Evolutionary conservation across 257 asterid species (phyloP), one percentile per base, ranked within the genome.

Genomic region (Misopates orontium): DNA sequence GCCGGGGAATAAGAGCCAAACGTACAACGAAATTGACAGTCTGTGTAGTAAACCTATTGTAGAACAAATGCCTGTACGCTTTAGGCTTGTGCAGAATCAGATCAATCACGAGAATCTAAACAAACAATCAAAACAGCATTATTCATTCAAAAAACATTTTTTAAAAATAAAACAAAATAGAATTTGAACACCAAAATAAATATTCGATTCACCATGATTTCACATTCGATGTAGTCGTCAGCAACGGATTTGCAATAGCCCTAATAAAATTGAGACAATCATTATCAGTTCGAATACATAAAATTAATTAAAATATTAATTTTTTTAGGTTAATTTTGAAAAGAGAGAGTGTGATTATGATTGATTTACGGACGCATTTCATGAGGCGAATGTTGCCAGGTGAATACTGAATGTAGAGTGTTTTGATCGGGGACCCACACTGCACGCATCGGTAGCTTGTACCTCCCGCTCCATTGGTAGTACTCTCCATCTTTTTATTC

Each of bases 141-240:
- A n/a, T 12, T 16, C 24, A 58, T 17, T 55, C 40, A 9, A 14
- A 6, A 28, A 0, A 55, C 48, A 73, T n/a, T 5, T 42, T 45
- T 18, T 13, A 14, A 24, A 50, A 19, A 11, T 7, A 1, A 44
- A 15, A 8, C 54, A 47, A n/a, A n/a, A n/a, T n/a, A n/a, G n/a
- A n/a, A n/a, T n/a, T n/a, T n/a, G n/a, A n/a, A n/a, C n/a, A n/a
- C n/a, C n/a, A n/a, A n/a, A n/a, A n/a, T n/a, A n/a, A 17, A 62
- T 13, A 60, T 60, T 24, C 36, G 1, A 8, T 24, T 57, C 36
- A 86, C 96, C 98, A 91, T 89, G n/a, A 87, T 45, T 78, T 89
- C 98, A 75, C 98, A 91, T 76, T 91, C 98, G 19, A 89, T 87
- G 70, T 91, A 91, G 72, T 84, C 98, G 61, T 91, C 98, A 51